Evolutionary conservation across 805 yeast genomes (phyloP), one percentile per base, ranked within the genome.

Genomic region (Candida nemodendra): DNA sequence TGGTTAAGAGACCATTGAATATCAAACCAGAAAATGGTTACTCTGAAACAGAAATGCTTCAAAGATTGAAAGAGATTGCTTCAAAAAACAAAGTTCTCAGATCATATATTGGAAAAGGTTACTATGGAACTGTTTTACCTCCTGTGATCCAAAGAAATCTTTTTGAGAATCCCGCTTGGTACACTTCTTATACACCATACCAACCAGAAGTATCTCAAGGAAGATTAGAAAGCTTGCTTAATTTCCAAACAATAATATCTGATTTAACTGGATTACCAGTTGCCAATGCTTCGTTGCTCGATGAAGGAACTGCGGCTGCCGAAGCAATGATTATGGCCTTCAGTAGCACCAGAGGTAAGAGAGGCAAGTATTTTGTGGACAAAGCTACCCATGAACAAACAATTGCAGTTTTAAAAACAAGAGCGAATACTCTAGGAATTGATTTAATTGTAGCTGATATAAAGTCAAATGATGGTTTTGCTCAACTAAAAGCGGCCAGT

Each of bases 201-300:
- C 99, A 93, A 68, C 96, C 99, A 1, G 99, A 93, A 62, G 90
- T 93, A 41, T 84, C 96, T 1, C 99, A 93, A 65, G 99, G 99
- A 38, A 79, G 99, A 53, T 73, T 93, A 53, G 96, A 91, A 66
- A 79, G 93, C 16, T 69, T 93, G 45, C 69, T 93, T 45, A 93
- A 93, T 64, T 93, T 76, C 67, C 99, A 93, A 67, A 93, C 99
- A n/a, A 71, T 91, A 56, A 72, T 93, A 12, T 65, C 89, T 19
- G 95, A 93, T 43, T 72, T 93, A 48, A 93, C 99, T 0, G 99
- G 98, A 1, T 72, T 93, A 65, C 84, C 88, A n/a, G 79, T 93
- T 53, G 90, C 98, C 34, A 93, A 93, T 60, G 95, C 97, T 2
- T 91, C 98, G 2, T 69, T 93, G 35, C 72, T 93, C 51, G 99